These are phyloP conservation scores for Candida oleophila DNA, from an alignment of 805 yeast genomes.

Conservation along the genomic window DNA sequence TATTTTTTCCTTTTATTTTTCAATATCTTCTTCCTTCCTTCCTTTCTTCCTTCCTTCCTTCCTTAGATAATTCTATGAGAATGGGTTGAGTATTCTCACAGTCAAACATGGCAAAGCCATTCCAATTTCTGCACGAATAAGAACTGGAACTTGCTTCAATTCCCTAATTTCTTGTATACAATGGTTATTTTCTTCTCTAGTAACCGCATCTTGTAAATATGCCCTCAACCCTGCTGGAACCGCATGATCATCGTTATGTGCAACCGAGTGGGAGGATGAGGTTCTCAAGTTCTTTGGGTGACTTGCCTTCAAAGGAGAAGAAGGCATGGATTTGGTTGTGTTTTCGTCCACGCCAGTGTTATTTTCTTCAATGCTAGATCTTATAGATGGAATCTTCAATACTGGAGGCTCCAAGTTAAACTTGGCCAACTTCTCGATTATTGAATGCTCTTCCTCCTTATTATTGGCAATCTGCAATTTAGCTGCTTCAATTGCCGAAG, in stretches of 20 bases:
- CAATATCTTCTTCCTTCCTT: background rate
- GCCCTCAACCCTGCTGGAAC: slow-evolving; percentile 42
- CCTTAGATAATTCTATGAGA: slow-evolving; percentile 32
- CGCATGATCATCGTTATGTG: slow-evolving; percentile 9
- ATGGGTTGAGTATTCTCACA: slow-evolving; percentile 89
- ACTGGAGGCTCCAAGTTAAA: slow-evolving; percentile 54
- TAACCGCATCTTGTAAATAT: slow-evolving; percentile 55
- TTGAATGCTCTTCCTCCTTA: slow-evolving; percentile 32
- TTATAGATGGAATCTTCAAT: slow-evolving; percentile 21
- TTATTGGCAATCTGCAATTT: slow-evolving; percentile 44
- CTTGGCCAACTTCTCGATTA: slow-evolving; percentile 47
- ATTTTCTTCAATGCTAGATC: background rate
- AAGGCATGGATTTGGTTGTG: slow-evolving; percentile 24
- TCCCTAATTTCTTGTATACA: slow-evolving; percentile 81
- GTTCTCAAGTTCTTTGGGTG: slow-evolving; percentile 22
- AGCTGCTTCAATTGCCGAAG: slow-evolving; percentile 73
- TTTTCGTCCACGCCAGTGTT: background rate
- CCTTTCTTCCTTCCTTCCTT: background rate
- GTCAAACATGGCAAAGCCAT: slow-evolving; percentile 95
- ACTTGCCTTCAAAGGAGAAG: slow-evolving; percentile 19
- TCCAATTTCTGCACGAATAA: slow-evolving; percentile 88
- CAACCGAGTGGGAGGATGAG: slow-evolving; percentile 17
- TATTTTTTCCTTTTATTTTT: no score
- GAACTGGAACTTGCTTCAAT: slow-evolving; percentile 74
- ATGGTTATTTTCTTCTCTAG: slow-evolving; percentile 58